phyloP scores from a whole-genome alignment of 805 yeast genomes.

The Metschnikowia anglica region DNA sequence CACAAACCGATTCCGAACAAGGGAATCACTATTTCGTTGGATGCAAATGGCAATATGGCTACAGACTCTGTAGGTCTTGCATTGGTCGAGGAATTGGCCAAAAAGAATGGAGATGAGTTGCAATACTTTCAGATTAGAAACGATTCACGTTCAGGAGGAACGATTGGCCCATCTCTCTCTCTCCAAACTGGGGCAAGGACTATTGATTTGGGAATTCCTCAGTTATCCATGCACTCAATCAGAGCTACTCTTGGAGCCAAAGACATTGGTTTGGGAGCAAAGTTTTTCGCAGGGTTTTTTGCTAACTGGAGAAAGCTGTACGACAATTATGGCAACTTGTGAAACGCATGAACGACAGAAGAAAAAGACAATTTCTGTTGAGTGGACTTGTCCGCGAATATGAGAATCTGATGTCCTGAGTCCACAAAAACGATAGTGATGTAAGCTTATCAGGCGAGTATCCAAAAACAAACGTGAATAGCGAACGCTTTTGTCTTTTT shows the following conservation, averaged over 20 bases:
- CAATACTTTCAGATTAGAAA: constrained; percentile 88
- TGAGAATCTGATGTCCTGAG: no score
- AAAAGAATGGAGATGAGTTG: constrained; percentile 57
- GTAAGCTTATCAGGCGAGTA: no score
- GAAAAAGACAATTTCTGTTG: no score
- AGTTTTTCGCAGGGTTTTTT: constrained; percentile 70
- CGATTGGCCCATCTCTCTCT: constrained; percentile 75
- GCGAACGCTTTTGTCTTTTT: no score
- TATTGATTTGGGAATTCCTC: constrained; percentile 80
- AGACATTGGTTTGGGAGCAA: constrained; percentile 72
- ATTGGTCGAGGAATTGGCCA: constrained; percentile 67
- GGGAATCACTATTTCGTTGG: constrained; percentile 69
- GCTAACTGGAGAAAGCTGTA: constrained; percentile 62
- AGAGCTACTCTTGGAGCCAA: constrained; percentile 77
- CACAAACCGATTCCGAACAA: constrained; percentile 80
- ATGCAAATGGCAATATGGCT: constrained; percentile 81
- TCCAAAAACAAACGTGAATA: no score
- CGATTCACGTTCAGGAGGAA: constrained; percentile 83
- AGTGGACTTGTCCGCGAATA: neutral
- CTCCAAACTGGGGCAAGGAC: constrained; percentile 70
- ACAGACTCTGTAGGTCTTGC: constrained; percentile 76
- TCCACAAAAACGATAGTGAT: no score
- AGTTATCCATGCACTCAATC: constrained; percentile 82
- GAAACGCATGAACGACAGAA: no score
- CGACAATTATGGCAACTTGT: constrained; percentile 52